Base-by-base conservation (phyloP, 2,329 filamentous ascomycete species). In the Nannizziopsis barbatae region DNA sequence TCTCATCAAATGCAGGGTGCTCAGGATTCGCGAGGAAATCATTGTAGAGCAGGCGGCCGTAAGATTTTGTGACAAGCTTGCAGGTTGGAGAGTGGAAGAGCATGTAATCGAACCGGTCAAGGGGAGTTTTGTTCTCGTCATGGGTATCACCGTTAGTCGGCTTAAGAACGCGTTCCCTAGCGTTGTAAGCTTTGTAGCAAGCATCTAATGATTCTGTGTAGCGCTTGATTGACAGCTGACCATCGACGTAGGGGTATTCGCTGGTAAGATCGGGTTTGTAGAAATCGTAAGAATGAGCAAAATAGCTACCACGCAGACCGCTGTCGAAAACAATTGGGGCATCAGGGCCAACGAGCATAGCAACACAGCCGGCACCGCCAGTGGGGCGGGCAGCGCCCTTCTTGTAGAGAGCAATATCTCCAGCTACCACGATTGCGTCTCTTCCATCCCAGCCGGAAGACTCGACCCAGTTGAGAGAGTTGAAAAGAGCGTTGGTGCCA, bases 61-160 rank as follows among this genome's bases (percentile, higher is more conserved):
- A 92, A 14, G 84, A 88, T 73, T 92, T 92, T 63, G 84, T 74
- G 53, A 92, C 86, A 50, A 88, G 75, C 74, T 92, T 92, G 82
- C 86, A 92, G 55, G 81, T 90, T 36, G 86, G 86, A 14, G 86
- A 76, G 68, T 92, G 86, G 80, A 89, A 92, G 52, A 80, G 69
- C 64, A 92, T 69, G 72, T 87, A 86, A 69, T 90, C 85, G 66
- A 92, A 92, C 62, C 84, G 81, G 67, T 90, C 85, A 52, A 92
- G 70, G 42, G 75, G 71, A 35, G 80, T 79, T 71, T 83, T 81
- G 62, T 69, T 57, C 50, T 66, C 62, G 38, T 68, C 65, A 14
- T 61, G 55, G 43, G 56, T 58, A 10, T 27, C 38, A 48, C 71
- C 72, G 58, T 81, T 82, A 59, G 39, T 39, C 8, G 35, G 36